phyloP scores from a whole-genome alignment of 2,329 filamentous ascomycete genomes.

The Neofusicoccum ribis region DNA sequence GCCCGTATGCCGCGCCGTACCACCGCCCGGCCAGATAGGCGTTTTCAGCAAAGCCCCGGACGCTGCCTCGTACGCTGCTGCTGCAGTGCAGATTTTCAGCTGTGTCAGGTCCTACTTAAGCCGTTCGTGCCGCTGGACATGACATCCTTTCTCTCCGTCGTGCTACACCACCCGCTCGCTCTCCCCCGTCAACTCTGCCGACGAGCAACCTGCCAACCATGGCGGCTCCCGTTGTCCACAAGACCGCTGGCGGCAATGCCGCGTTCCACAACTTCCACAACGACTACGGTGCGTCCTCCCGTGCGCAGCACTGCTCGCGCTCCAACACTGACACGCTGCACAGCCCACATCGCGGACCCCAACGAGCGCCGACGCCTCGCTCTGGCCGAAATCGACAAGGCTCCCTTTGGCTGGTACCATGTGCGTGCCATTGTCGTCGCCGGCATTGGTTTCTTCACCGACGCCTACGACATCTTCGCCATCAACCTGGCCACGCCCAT shows the following conservation, averaged over 20 bases:
- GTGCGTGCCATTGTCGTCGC: constrained; percentile 75
- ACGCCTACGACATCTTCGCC: constrained; percentile 71
- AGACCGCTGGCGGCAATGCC: constrained; percentile 30
- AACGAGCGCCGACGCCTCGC: constrained; percentile 78
- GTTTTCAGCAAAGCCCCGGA: constrained; percentile 15
- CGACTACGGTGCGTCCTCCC: constrained; percentile 53
- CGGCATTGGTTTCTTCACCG: constrained; percentile 86
- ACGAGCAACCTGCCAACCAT: constrained; percentile 7
- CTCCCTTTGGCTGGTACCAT: constrained; percentile 80
- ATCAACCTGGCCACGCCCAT: constrained; percentile 71
- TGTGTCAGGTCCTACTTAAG: constrained; percentile 1
- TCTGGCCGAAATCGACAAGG: constrained; percentile 79
- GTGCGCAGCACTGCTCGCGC: not conserved
- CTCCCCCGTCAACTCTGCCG: not conserved
- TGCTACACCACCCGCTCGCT: not conserved
- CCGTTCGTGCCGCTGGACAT: not conserved
- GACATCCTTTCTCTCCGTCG: not conserved
- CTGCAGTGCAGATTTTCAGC: not conserved
- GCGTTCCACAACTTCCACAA: constrained; percentile 66
- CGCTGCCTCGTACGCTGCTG: not conserved
- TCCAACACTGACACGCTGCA: not conserved
- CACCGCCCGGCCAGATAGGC: not conserved
- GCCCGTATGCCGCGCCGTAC: not conserved
- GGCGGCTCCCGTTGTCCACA: constrained; percentile 20
- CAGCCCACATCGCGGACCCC: constrained; percentile 59